Base-by-base conservation (phyloP, 768 basidiomycete species). In the Suillus brevipes region DNA sequence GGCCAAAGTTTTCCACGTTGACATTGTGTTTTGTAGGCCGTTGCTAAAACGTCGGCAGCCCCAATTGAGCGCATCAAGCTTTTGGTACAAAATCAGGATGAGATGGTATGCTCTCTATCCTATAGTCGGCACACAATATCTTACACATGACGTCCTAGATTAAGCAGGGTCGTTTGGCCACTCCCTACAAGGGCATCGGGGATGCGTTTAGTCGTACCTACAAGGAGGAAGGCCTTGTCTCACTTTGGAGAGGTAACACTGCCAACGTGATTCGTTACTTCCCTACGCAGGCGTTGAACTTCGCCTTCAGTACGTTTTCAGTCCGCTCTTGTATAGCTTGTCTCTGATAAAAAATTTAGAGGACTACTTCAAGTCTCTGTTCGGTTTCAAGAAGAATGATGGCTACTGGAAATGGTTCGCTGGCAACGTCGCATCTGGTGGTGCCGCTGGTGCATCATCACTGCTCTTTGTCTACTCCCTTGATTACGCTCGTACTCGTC, bases 211-310 rank as follows among this genome's bases (percentile, higher is more conserved):
- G 70, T 67, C 93, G 97, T 70, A 98, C 96, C 65, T 97, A 96
- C 87, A 82, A 79, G 70, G 97, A 98, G 18, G 97, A 99, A 85
- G 97, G 97, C 79, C 82, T 97, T 61, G 85, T 95, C 68, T 92
- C 97, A 25, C 84, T 99, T 75, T 99, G 97, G 97, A 85, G 97
- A 83, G 97, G 97, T 81, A 99, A 99, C 89, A 99, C 97, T 65
- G 97, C 97, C 87, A 99, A 99, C 83, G 97, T 99, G 82, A 97
- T 99, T 84, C 96, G 97, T 79, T 99, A 99, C 92, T 99, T 99
- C 95, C 97, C 97, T 61, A 99, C 97, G 64, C 97, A 99, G 80
- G 97, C 97, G 47, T 83, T 99, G 73, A 99, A 99, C 92, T 99
- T 99, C 75, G 97, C 97, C 78, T 99, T 98, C 91, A 99, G 93